A percentile compares a stretch with the other conserved stretches of the same genome.
Conservation (phyloP, 2,329 filamentous ascomycete species). For the Botrytis elliptica region DNA sequence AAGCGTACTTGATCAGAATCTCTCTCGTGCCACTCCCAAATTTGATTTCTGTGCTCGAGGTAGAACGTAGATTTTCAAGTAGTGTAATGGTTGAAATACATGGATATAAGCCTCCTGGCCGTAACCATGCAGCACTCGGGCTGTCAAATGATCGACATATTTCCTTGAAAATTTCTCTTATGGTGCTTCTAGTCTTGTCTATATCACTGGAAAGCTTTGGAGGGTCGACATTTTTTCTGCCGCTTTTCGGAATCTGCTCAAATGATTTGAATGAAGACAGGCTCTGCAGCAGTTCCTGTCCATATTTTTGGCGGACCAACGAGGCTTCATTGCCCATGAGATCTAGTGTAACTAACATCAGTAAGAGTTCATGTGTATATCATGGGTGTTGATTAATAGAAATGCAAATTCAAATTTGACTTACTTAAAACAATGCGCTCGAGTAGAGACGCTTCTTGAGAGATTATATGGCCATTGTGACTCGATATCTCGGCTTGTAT, state of each 20-base stretch:
- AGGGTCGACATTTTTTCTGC: background rate
- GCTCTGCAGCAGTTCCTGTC: constrained; percentile 41
- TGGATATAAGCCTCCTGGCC: constrained; percentile 44
- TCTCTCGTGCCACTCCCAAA: constrained; percentile 43
- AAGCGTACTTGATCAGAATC: constrained; percentile 42
- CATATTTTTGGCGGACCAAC: constrained; percentile 43
- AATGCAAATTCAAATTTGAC: background rate
- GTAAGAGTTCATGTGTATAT: background rate
- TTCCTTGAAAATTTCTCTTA: background rate
- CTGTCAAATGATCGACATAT: constrained; percentile 23
- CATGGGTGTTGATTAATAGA: background rate
- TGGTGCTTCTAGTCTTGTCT: background rate
- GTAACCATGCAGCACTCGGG: constrained; percentile 40
- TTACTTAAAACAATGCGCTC: background rate
- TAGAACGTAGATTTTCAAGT: constrained; percentile 45
- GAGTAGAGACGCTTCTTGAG: background rate
- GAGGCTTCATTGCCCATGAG: constrained; percentile 27
- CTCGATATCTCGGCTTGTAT: too few relatives aligned
- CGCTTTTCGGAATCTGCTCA: background rate
- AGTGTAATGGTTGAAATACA: constrained; percentile 43
- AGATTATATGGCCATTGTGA: background rate
- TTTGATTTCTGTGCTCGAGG: constrained; percentile 16
- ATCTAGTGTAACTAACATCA: background rate
- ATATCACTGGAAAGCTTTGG: constrained; percentile 14
- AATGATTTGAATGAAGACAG: constrained; percentile 36